Evolutionary conservation across 2,329 filamentous ascomycete genomes (phyloP), one percentile per base, ranked within the genome.

Genomic region (Neoascochyta sp.): DNA sequence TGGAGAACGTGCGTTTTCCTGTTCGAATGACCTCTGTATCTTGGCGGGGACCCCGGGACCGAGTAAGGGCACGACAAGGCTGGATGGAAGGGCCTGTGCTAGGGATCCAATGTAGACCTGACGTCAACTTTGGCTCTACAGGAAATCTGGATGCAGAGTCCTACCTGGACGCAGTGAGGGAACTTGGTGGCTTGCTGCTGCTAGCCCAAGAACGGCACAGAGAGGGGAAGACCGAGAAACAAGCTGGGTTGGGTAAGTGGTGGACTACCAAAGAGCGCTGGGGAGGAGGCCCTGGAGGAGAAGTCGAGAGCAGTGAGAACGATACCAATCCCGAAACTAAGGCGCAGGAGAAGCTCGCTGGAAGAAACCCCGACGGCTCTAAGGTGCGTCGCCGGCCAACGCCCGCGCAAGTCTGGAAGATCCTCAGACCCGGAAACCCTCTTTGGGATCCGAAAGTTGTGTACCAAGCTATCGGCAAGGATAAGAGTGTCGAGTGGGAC

Each of bases 141-240:
- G 51, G 50, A 14, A 42, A 47, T 15, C 23, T 57, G 27, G 38
- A 56, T 19, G 45, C 55, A 12, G 56, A 60, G 20, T 56, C 55
- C 4, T 44, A 54, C 9, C 66, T 78, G 28, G 76, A 81, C 47
- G 43, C 73, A 7, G 65, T 78, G 38, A 68, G 76, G 31, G 78
- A 81, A 45, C 57, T 78, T 4, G 76, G 74, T 4, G 71, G 68
- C 2, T 61, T 80, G 55, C 59, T 81, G 9, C 62, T 76, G 12
- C 52, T 78, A 2, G 78, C 77, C 2, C 75, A 81, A 52, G 76
- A 81, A 52, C 68, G 78, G 20, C 66, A 67, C n/a, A 66, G 76
- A 29, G 68, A 80, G 46, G 76, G 74, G 1, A 64, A 60, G 30
- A 48, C 48, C 2, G 73, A 78, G 43, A 51, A 57, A 27, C 67